Conservation (phyloP, 169 alveolate genomes). For the Cryptosporidium sp. region DNA sequence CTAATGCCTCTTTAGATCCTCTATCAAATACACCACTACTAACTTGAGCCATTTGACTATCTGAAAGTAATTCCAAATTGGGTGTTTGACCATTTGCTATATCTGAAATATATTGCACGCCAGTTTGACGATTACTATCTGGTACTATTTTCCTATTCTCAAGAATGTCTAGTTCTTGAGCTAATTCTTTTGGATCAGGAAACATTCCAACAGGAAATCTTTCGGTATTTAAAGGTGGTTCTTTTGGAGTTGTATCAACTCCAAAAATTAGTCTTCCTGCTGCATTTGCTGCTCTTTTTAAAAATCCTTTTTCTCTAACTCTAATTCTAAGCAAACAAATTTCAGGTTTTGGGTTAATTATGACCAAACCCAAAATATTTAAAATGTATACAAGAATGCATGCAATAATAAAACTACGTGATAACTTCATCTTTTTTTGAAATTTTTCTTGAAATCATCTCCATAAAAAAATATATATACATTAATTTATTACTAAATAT, state of each 20-base stretch:
- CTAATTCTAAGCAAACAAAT: background rate
- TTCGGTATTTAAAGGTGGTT: slow-evolving; percentile 20
- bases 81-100: slow-evolving; percentile 34
- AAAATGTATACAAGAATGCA: background rate
- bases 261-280: slow-evolving; percentile 57
- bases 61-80: slow-evolving; percentile 5
- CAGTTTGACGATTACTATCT: slow-evolving; percentile 26
- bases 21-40: slow-evolving; percentile 42
- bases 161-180: slow-evolving; percentile 20
- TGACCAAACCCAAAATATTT: background rate
- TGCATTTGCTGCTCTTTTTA: slow-evolving; percentile 59
- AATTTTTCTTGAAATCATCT: background rate
- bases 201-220: slow-evolving; percentile 67
- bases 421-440: background rate
- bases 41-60: slow-evolving; percentile 33
- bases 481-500: background rate
- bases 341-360: background rate
- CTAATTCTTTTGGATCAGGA: slow-evolving; percentile 56
- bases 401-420: slow-evolving; percentile 9
- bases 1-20: slow-evolving; percentile 24
- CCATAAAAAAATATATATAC: background rate
- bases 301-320: slow-evolving; percentile 46
- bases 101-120: slow-evolving; percentile 8
- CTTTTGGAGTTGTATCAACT: background rate
- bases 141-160: slow-evolving; percentile 9